Evolutionary conservation across 2,329 filamentous ascomycete genomes (phyloP).

Genomic region (Cladosporium austrohemisphaericum): DNA sequence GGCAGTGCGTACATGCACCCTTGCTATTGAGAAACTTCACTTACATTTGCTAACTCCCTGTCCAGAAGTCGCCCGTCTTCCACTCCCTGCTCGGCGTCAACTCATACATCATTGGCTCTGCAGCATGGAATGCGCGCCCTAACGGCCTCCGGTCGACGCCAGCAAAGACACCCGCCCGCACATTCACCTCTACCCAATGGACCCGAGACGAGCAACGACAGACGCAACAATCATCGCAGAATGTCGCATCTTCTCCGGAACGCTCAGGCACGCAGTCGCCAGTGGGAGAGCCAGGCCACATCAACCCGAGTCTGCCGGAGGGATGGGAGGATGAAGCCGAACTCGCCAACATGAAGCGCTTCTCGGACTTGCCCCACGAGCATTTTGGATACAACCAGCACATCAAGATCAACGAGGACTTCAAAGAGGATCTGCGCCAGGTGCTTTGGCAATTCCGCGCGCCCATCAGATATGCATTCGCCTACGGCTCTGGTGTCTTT

Average conservation of each 20-base stretch:
- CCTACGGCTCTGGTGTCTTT: slow-evolving; percentile 96
- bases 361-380: slow-evolving; percentile 70
- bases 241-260: slow-evolving; percentile 1
- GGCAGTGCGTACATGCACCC: slow-evolving; percentile 24
- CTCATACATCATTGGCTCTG: slow-evolving; percentile 31
- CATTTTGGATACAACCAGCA: slow-evolving; percentile 95
- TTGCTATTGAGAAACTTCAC: no score
- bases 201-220: slow-evolving; percentile 15
- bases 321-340: slow-evolving; percentile 72
- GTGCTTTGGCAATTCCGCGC: slow-evolving; percentile 89
- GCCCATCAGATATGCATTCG: slow-evolving; percentile 93
- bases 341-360: slow-evolving; percentile 62
- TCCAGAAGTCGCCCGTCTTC: slow-evolving; percentile 27
- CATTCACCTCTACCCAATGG: slow-evolving; percentile 20
- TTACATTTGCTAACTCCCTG: neutral
- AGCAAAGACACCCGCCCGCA: slow-evolving; percentile 20
- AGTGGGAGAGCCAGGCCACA: neutral
- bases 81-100: slow-evolving; percentile 33
- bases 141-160: slow-evolving; percentile 20
- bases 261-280: slow-evolving; percentile 6
- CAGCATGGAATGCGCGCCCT: slow-evolving; percentile 32
- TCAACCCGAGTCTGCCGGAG: slow-evolving; percentile 5
- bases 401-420: slow-evolving; percentile 91
- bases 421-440: slow-evolving; percentile 83
- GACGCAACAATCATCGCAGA: slow-evolving; percentile 13